Evolutionary conservation across 1,139 yeast genomes (phyloP), one percentile per base, ranked within the genome.

Genomic region (Candida pseudoviswanathii): DNA sequence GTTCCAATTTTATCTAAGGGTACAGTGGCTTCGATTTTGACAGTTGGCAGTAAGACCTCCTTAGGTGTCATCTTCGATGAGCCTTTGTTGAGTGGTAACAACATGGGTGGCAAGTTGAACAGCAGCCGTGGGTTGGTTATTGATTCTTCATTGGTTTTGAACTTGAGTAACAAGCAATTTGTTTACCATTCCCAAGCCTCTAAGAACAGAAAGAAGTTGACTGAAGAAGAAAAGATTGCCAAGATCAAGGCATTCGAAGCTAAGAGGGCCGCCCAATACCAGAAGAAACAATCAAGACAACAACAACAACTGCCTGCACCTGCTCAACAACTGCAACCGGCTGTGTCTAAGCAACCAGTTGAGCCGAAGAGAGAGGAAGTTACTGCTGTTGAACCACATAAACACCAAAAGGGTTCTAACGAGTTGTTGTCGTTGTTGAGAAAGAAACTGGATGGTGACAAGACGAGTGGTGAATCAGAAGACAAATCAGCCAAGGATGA

Each of bases 1-100:
- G 96, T 92, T 11, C 96, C 97, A 33, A 71, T 85, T 51, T 89
- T 87, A 62, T 80, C 91, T 24, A 86, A 89, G 60, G 99, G 99
- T 64, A 91, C 97, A 1, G 96, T 94, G 49, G 87, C 89, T 47
- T 91, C 94, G 4, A 84, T 89, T 56, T 81, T 82, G 43, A 82
- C 90, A 30, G 67, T 79, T 48, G 89, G 89, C 1, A 73, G 82
- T 37, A 75, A 78, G 59, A 77, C 75, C 30, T 74, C 78, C 7
- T 70, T 89, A 54, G 92, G 88, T 55, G 85, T 95, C 46, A 68
- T 94, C 40, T 95, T 94, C 74, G 99, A 95, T 63, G 71, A 77
- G 48, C 89, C 92, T 44, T 77, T 94, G 55, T 78, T 90, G 54
- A 87, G 95, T 49, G 98, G 97, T 56, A 86, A 84, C 61, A 84